phyloP scores from a whole-genome alignment of 2,329 filamentous ascomycete species.

The Ciborinia camelliae region DNA sequence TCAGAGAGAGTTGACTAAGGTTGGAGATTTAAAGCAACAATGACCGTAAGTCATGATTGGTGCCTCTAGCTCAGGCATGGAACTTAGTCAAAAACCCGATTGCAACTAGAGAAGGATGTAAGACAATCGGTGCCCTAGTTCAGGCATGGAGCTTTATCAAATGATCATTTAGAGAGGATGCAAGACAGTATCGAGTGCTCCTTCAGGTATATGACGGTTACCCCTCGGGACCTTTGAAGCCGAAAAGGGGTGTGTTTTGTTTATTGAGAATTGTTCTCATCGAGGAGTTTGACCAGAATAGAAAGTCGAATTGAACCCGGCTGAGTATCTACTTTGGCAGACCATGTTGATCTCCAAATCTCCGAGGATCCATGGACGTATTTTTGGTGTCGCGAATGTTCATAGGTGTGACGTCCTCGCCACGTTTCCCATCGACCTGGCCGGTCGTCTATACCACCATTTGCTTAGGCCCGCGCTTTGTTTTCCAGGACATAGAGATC shows the following conservation, averaged over 20 bases:
- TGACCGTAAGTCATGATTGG: background rate
- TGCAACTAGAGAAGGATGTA: background rate
- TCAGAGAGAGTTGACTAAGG: background rate
- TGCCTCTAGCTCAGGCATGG: background rate
- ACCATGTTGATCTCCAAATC: too few species aligned
- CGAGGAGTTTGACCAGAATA: background rate
- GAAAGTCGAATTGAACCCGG: background rate
- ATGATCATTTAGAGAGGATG: background rate
- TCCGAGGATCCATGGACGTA: too few species aligned
- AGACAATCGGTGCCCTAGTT: background rate
- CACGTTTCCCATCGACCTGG: too few species aligned
- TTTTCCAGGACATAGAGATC: too few species aligned
- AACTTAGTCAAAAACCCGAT: background rate
- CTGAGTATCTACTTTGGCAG: too few species aligned
- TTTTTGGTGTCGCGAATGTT: too few species aligned
- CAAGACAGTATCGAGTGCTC: background rate
- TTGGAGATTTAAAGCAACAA: background rate
- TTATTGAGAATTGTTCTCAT: background rate
- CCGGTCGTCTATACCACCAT: too few species aligned
- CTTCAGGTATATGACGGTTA: background rate
- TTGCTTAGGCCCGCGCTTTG: too few species aligned
- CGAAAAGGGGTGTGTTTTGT: background rate
- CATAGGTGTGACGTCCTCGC: too few species aligned
- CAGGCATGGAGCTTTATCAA: background rate
- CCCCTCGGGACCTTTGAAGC: background rate